phyloP scores from a whole-genome alignment of 768 basidiomycete genomes.

The Phylloporus sp. region DNA sequence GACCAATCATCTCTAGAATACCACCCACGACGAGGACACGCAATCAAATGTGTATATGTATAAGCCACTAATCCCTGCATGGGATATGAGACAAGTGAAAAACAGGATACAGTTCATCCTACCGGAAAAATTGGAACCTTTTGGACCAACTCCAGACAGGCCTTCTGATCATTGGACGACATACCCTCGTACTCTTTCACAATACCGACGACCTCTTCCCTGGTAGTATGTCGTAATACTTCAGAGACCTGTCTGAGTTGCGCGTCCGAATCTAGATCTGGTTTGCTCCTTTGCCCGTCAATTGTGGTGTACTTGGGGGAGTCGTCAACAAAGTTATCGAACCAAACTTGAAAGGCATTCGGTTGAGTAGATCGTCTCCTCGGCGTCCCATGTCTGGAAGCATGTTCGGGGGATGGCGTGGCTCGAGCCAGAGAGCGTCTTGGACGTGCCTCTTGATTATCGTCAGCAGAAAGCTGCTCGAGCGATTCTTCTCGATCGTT shows the following conservation, averaged over 20 bases:
- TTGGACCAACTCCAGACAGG: conserved; percentile 14
- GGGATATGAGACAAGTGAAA: conserved; percentile 5
- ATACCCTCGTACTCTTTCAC: conserved; percentile 18
- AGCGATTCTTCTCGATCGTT: background rate
- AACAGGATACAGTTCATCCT: background rate
- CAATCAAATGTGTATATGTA: conserved; percentile 23
- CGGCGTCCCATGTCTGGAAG: background rate
- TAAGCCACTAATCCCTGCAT: conserved; percentile 27
- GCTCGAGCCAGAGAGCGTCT: background rate
- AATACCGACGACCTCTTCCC: conserved; percentile 11
- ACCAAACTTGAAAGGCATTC: conserved; percentile 17
- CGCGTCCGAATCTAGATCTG: background rate
- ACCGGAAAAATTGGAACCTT: conserved; percentile 24
- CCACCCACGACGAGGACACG: conserved; percentile 14
- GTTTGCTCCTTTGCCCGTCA: conserved; percentile 10
- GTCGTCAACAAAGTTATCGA: background rate
- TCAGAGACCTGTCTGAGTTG: conserved; percentile 3
- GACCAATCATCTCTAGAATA: conserved; percentile 8
- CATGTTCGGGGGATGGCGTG: background rate
- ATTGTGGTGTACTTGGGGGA: conserved; percentile 15
- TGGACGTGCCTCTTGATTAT: background rate
- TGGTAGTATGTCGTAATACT: conserved; percentile 13
- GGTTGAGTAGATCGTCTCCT: background rate
- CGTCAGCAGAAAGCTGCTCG: background rate
- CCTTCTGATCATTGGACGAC: background rate